Conservation (phyloP, 2,329 filamentous ascomycete species). For the Zalaria sp. region DNA sequence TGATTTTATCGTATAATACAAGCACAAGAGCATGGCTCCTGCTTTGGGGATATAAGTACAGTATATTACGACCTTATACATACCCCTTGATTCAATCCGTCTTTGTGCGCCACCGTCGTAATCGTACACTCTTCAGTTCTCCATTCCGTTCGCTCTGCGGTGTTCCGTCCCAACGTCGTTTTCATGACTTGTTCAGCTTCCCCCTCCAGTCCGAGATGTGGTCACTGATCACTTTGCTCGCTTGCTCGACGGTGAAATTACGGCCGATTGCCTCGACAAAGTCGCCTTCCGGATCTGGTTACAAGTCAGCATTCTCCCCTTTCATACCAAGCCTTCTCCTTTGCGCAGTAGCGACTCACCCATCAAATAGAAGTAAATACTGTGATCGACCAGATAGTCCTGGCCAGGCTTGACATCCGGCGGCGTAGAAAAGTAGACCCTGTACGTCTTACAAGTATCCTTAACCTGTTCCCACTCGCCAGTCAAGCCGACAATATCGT, state of each 20-base stretch:
- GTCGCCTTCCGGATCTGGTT: conserved; percentile 76
- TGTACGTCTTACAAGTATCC: conserved; percentile 84
- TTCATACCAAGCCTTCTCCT: not conserved
- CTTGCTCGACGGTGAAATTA: conserved; percentile 82
- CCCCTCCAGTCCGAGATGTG: conserved; percentile 71
- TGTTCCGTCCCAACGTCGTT: no score
- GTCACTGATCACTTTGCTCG: conserved; percentile 66
- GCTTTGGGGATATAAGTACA: no score
- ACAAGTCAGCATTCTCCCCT: not conserved
- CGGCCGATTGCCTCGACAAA: conserved; percentile 94
- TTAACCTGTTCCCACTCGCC: conserved; percentile 92
- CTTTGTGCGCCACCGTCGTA: no score
- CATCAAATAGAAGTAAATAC: conserved; percentile 99
- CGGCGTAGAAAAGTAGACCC: conserved; percentile 95
- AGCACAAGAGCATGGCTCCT: no score
- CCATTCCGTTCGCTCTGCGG: no score
- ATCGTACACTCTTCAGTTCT: no score
- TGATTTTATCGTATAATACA: no score
- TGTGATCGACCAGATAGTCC: conserved; percentile 96
- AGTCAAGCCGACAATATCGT: conserved; percentile 72
- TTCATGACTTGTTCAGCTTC: conserved; percentile 12
- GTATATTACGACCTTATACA: no score
- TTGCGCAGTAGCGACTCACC: conserved; percentile 29
- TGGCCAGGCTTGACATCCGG: conserved; percentile 77
- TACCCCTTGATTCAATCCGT: no score